Evolutionary conservation across 371 early-diverging fungal genomes (phyloP).

Genomic region (Batrachochytrium dendrobatidis): DNA sequence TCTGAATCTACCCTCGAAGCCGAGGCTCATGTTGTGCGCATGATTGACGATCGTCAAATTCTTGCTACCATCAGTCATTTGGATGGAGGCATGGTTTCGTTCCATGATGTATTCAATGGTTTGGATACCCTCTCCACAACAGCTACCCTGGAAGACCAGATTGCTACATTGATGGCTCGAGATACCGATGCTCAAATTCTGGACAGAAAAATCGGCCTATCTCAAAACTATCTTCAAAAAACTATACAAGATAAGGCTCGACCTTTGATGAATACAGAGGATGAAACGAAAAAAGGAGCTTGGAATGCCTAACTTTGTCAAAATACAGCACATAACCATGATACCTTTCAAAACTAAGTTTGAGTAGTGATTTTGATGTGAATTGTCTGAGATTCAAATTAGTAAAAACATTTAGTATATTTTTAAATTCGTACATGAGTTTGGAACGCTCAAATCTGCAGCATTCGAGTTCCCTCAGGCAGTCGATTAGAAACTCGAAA

Average conservation of each 20-base stretch:
- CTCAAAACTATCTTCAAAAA: conserved; percentile 41
- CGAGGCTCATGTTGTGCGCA: conserved; percentile 42
- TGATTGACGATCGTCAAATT: conserved; percentile 51
- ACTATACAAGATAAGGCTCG: neutral
- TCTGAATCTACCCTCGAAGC: conserved; percentile 8
- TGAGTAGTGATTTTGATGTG: too few relatives aligned
- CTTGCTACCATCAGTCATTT: conserved; percentile 52
- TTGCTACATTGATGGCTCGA: conserved; percentile 37
- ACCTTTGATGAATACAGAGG: neutral
- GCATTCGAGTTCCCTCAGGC: too few relatives aligned
- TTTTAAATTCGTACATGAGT: too few relatives aligned
- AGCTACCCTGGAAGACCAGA: conserved; percentile 38
- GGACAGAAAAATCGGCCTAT: conserved; percentile 42
- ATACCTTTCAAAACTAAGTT: too few relatives aligned
- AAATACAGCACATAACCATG: too few relatives aligned
- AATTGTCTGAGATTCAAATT: too few relatives aligned
- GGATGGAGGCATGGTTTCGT: conserved; percentile 64
- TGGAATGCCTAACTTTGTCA: too few relatives aligned
- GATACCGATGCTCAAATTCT: conserved; percentile 35
- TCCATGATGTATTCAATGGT: conserved; percentile 47
- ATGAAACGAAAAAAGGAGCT: neutral
- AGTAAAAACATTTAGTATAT: too few relatives aligned
- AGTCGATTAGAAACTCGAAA: too few relatives aligned
- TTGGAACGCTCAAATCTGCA: too few relatives aligned
- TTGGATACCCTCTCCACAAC: conserved; percentile 37